These are phyloP conservation scores for Closterium sp. DNA, from an alignment of 139 green algal species.

Conservation along the genomic window DNA sequence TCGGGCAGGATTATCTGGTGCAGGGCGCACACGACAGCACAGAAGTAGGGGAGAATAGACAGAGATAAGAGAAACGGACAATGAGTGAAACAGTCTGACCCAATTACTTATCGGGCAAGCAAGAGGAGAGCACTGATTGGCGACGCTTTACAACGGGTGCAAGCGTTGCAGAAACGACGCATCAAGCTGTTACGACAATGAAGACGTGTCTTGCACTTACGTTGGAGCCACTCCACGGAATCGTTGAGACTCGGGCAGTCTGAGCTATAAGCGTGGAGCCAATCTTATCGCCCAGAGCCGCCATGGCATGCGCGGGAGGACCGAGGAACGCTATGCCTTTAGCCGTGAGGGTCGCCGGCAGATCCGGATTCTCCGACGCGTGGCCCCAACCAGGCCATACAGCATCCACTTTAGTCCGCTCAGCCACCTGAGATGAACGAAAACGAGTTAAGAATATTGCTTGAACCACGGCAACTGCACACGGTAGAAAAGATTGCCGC, in stretches of 20 bases:
- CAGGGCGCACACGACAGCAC: not conserved
- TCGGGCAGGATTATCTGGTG: slow-evolving; percentile 6
- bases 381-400: slow-evolving; percentile 97
- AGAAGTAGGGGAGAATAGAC: not conserved
- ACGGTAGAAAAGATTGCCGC: too few species aligned
- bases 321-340: slow-evolving; percentile 87
- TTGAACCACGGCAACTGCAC: too few species aligned
- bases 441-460: too few species aligned
- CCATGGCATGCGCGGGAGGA: slow-evolving; percentile 77
- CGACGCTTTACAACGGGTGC: too few species aligned
- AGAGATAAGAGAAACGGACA: too few species aligned
- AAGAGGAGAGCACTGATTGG: too few species aligned
- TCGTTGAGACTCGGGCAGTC: slow-evolving; percentile 83
- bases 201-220: too few species aligned
- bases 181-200: too few species aligned
- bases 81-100: not conserved
- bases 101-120: too few species aligned
- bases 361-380: slow-evolving; percentile 91
- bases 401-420: slow-evolving; percentile 73
- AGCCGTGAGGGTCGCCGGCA: slow-evolving; percentile 71
- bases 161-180: too few species aligned
- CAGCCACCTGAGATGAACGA: slow-evolving; percentile 15
- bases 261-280: slow-evolving; percentile 94
- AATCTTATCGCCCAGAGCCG: slow-evolving; percentile 94
- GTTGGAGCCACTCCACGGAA: slow-evolving; percentile 83